A percentile compares a stretch with the other conserved stretches of the same genome.
phyloP scores from a whole-genome alignment of 169 alveolate genomes.

The Besnoitia besnoiti region DNA sequence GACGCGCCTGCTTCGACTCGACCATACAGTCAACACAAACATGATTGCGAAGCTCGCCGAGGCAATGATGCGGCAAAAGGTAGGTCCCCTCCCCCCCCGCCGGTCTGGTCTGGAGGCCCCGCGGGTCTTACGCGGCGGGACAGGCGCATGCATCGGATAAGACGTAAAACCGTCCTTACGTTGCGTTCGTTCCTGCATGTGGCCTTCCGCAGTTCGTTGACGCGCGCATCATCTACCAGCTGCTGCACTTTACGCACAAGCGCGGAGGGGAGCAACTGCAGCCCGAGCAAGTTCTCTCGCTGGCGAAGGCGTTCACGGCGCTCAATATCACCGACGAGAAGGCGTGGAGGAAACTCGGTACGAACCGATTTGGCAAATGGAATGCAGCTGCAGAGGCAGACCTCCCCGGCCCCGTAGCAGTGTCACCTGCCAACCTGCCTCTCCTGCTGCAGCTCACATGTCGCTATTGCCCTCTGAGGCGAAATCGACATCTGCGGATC shows the following conservation, averaged over 20 bases:
- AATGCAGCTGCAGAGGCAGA: no score
- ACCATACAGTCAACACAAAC: constrained; percentile 62
- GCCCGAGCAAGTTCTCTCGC: constrained; percentile 63
- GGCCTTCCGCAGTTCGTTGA: constrained; percentile 65
- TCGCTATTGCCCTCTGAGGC: no score
- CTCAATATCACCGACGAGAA: constrained; percentile 41
- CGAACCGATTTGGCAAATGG: no score
- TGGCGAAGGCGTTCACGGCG: constrained; percentile 33
- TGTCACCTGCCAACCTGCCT: no score
- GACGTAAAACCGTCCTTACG: no score
- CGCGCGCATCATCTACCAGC: constrained; percentile 66
- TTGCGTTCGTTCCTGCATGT: no score
- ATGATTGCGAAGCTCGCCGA: constrained; percentile 59
- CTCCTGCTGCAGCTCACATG: background rate
- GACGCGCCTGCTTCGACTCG: constrained; percentile 60
- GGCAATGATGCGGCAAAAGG: constrained; percentile 55
- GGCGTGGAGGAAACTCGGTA: constrained; percentile 66
- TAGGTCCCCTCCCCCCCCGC: no score
- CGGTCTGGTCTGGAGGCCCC: background rate
- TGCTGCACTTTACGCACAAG: constrained; percentile 54
- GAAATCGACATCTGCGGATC: no score
- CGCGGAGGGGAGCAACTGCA: constrained; percentile 65
- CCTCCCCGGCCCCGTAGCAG: no score
- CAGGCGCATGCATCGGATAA: background rate
- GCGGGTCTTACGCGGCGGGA: background rate